Evolutionary conservation across 169 alveolate species (phyloP).

Genomic region (Blepharisma undulans): DNA sequence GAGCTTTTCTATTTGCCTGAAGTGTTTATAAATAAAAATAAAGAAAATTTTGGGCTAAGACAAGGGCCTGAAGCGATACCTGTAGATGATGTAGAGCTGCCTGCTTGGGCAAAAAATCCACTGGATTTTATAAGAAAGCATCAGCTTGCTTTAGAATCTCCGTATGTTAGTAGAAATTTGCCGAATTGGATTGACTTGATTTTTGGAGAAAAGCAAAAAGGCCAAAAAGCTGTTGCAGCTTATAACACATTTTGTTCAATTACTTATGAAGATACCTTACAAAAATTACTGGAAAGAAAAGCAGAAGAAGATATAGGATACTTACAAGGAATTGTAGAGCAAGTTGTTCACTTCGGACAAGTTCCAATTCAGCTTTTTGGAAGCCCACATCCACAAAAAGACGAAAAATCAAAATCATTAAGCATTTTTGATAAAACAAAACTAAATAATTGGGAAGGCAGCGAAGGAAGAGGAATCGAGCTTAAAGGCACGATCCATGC

Average conservation of each 20-base stretch:
- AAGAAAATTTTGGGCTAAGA: background rate
- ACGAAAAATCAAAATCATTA: background rate
- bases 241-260: conserved; percentile 87
- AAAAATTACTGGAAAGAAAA: conserved; percentile 4
- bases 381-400: conserved; percentile 20
- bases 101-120: conserved; percentile 88
- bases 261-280: conserved; percentile 67
- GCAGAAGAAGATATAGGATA: conserved; percentile 67
- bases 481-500: background rate
- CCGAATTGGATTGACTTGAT: conserved; percentile 97
- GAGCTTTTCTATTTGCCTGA: conserved; percentile 81
- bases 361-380: conserved; percentile 87
- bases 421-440: background rate
- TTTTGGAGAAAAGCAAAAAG: conserved; percentile 95
- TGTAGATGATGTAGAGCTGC: conserved; percentile 83
- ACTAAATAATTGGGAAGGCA: background rate
- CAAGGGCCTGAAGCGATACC: background rate
- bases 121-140: conserved; percentile 70
- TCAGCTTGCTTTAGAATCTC: conserved; percentile 94
- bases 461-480: background rate
- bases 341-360: conserved; percentile 90
- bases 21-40: conserved; percentile 50
- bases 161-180: conserved; percentile 87
- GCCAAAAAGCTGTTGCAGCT: conserved; percentile 80
- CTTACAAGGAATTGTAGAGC: conserved; percentile 85